Conservation (phyloP, 179 eudicot genomes). For the Patellifolia procumbens region DNA sequence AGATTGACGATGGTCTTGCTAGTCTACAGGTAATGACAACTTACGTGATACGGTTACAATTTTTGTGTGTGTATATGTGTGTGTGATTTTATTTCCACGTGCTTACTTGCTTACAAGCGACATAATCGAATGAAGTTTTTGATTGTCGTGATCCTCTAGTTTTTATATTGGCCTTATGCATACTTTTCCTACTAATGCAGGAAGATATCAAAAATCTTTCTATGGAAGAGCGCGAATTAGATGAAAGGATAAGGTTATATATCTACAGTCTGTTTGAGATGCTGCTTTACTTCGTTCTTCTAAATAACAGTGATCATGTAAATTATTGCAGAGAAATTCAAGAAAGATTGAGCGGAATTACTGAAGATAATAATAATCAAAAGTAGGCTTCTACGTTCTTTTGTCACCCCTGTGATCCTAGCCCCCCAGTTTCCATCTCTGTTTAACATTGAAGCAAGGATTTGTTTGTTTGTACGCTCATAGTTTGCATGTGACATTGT, state of each 20-base stretch:
- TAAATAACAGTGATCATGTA: constrained; percentile 24
- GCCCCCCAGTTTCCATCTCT: constrained; percentile 1
- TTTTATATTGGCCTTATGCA: constrained; percentile 2
- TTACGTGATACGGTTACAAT: background rate
- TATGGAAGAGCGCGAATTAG: constrained; percentile 67
- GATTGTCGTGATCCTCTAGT: background rate
- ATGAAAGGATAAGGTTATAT: constrained; percentile 75
- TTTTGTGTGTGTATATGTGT: background rate
- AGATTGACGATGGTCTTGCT: constrained; percentile 55
- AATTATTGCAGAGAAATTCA: constrained; percentile 77
- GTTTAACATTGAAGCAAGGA: background rate
- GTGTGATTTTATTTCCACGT: background rate
- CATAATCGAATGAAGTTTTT: too few relatives aligned
- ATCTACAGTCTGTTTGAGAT: constrained; percentile 13
- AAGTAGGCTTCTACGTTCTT: constrained; percentile 42
- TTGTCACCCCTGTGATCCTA: background rate
- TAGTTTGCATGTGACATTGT: constrained; percentile 12
- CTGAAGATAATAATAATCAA: constrained; percentile 80
- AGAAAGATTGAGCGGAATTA: constrained; percentile 74
- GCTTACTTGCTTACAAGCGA: background rate
- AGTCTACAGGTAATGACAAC: constrained; percentile 61
- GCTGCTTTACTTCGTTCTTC: constrained; percentile 1
- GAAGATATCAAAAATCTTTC: constrained; percentile 73
- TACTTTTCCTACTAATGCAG: constrained; percentile 44
- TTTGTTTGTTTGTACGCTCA: constrained; percentile 14